phyloP scores from a whole-genome alignment of 345 rosid genomes.

The Euphorbia pulcherrima region DNA sequence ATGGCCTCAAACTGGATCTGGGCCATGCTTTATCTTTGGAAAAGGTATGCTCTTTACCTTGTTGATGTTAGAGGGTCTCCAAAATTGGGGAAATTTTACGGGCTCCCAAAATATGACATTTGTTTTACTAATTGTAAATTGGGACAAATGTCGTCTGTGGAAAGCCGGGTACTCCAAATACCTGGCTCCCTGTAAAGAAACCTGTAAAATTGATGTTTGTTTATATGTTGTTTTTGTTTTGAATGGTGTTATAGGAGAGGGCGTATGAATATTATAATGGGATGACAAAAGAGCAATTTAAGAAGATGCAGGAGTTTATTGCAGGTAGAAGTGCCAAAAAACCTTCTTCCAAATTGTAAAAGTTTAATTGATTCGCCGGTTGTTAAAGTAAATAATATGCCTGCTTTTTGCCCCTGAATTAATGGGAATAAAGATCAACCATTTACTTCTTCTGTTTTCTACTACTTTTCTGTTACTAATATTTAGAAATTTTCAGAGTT shows the following conservation, averaged over 20 bases:
- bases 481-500: no score
- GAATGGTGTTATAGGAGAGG: slow-evolving; percentile 51
- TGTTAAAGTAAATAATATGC: neutral
- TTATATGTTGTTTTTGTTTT: neutral
- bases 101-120: no score
- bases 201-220: no score
- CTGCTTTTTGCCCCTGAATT: neutral
- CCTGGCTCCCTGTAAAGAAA: no score
- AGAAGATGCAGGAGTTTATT: slow-evolving; percentile 94
- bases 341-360: slow-evolving; percentile 58
- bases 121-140: no score
- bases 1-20: slow-evolving; percentile 72
- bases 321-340: slow-evolving; percentile 61
- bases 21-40: slow-evolving; percentile 69
- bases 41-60: slow-evolving; percentile 45
- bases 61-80: no score
- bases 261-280: slow-evolving; percentile 71
- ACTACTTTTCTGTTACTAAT: no score
- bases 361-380: neutral
- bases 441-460: no score
- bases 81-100: no score
- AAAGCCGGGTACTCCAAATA: no score
- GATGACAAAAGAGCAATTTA: slow-evolving; percentile 84
- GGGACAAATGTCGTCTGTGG: no score
- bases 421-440: neutral